Evolutionary conservation across 768 basidiomycete genomes (phyloP), one percentile per base, ranked within the genome.

Genomic region (Tremella mesenterica): DNA sequence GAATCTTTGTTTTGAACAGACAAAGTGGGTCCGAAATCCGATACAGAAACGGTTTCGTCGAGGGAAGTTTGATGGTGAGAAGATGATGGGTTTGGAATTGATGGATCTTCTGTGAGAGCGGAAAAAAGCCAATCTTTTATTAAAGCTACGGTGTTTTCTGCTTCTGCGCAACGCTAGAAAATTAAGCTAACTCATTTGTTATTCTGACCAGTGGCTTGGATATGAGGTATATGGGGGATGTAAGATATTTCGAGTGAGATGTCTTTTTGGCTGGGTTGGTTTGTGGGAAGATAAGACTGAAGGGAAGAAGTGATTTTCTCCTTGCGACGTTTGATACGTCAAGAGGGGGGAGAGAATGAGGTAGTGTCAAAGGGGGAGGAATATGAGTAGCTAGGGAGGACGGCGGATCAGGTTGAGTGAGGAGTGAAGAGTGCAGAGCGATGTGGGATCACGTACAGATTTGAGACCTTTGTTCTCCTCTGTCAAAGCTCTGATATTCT

Each of bases 401-500:
- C 2, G 29, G 18, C 34, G 21, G 52, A 25, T 2, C 29, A 16
- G 39, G 43, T 13, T 2, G 39, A 18, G 2, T 31, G 20, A 25
- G 52, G 28, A 2, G 43, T 16, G 27, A 31, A 31, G 26, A n/a
- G n/a, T n/a, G n/a, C n/a, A n/a, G n/a, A n/a, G n/a, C n/a, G n/a
- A n/a, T n/a, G n/a, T n/a, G n/a, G 54, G 46, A 16, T 48, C 46
- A 44, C 36, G 48, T 44, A 48, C 38, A n/a, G 51, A 29, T 18
- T 58, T 53, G 27, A 58, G 48, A 9, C 39, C 47, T 52, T 59
- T 66, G 46, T 69, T 69, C 54, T 66, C 64, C 44, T 49, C 54
- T 3, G 62, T 60, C 18, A 66, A 53, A 23, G 59, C 58, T 23
- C 65, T 18, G n/a, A 66, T 50, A 51, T 69, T 69, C 56, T 69